Evolutionary conservation across 108 stramenopile genomes (phyloP).

Genomic region (Conticribra guillardii): DNA sequence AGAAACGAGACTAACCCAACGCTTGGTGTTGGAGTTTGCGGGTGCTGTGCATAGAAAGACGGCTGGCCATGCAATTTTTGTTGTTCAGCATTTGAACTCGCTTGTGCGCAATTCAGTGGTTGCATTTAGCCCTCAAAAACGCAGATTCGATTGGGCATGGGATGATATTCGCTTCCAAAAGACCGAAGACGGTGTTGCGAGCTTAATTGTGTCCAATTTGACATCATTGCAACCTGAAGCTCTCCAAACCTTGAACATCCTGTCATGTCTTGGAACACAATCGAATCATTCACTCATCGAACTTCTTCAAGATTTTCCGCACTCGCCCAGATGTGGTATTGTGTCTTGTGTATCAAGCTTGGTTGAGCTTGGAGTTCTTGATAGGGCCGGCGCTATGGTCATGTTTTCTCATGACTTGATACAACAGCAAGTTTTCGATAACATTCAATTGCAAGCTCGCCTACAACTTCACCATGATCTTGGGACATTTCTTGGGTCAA

Average conservation of each 20-base stretch:
- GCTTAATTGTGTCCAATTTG: not conserved
- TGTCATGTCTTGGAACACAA: slow-evolving; percentile 28
- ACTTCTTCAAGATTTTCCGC: not conserved
- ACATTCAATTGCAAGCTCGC: not conserved
- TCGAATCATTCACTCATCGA: not conserved
- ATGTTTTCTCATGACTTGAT: slow-evolving; percentile 30
- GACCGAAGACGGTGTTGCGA: not conserved
- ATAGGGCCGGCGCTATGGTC: slow-evolving; percentile 4
- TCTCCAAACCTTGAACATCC: not conserved
- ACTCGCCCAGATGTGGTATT: not conserved
- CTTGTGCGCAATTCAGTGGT: slow-evolving; percentile 23
- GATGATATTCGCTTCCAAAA: slow-evolving; percentile 1
- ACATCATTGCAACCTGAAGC: slow-evolving; percentile 9
- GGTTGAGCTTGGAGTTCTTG: slow-evolving; percentile 10
- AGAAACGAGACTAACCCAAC: slow-evolving; percentile 24
- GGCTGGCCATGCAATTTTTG: slow-evolving; percentile 28
- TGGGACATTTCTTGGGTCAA: slow-evolving; percentile 1
- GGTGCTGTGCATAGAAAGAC: slow-evolving; percentile 27
- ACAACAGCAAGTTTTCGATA: slow-evolving; percentile 17
- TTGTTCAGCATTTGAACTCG: slow-evolving; percentile 29
- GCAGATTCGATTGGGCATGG: slow-evolving; percentile 13
- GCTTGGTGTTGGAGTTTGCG: slow-evolving; percentile 12
- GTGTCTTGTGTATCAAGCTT: not conserved
- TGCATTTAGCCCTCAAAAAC: slow-evolving; percentile 17
- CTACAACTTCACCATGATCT: slow-evolving; percentile 7